These are phyloP conservation scores for Waltiozyma sp. DNA, from an alignment of 1,139 yeast genomes.

Conservation along the genomic window DNA sequence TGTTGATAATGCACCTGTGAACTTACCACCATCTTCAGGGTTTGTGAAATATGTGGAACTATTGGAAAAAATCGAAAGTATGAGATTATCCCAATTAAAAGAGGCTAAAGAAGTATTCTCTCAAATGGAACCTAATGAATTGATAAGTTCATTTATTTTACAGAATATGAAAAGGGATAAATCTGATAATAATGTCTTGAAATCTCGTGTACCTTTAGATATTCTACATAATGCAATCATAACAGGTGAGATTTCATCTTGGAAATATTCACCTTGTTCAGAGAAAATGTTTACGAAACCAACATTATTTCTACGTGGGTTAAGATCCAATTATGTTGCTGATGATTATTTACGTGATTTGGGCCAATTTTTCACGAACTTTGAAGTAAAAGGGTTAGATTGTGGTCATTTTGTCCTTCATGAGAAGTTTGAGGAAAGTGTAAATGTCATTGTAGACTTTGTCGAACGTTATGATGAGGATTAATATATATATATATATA, in stretches of 20 bases:
- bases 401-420: constrained; percentile 90
- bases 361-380: constrained; percentile 70
- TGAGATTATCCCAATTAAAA: constrained; percentile 37
- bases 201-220: constrained; percentile 57
- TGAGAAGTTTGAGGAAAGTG: constrained; percentile 65
- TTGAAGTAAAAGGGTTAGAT: constrained; percentile 62
- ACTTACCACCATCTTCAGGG: constrained; percentile 43
- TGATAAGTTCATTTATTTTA: constrained; percentile 69
- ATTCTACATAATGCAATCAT: constrained; percentile 54
- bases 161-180: constrained; percentile 48
- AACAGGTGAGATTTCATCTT: constrained; percentile 56
- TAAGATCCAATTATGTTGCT: constrained; percentile 67
- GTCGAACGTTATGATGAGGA: constrained; percentile 45
- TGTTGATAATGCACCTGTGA: constrained; percentile 87
- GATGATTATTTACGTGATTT: constrained; percentile 73
- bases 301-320: constrained; percentile 68
- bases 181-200: constrained; percentile 23
- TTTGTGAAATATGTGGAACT: constrained; percentile 62
- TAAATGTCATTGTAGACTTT: constrained; percentile 45
- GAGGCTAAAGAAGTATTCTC: constrained; percentile 62
- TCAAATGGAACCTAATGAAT: constrained; percentile 46
- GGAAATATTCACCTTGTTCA: constrained; percentile 57
- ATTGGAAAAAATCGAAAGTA: constrained; percentile 39
- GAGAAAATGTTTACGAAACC: constrained; percentile 59
- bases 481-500: neutral